phyloP scores from a whole-genome alignment of 2,329 filamentous ascomycete genomes.

The Colletotrichum sp. region DNA sequence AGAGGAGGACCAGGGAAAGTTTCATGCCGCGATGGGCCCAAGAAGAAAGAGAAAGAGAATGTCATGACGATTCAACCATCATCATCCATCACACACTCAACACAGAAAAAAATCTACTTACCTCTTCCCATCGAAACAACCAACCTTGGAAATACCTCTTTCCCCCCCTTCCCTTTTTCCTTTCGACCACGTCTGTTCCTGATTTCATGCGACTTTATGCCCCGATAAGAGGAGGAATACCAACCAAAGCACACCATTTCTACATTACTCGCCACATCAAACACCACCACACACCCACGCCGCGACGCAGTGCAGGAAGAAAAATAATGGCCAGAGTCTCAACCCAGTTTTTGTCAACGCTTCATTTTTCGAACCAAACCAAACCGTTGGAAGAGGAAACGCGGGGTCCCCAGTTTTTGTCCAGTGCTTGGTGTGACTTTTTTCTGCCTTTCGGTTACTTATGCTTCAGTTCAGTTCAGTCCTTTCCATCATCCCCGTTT shows the following conservation, averaged over 20 bases:
- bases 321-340: not conserved
- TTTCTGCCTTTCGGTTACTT: not conserved
- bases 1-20: not conserved
- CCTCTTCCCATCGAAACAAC: not conserved
- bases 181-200: not conserved
- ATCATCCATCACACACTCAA: not conserved
- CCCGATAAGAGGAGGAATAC: conserved; percentile 8
- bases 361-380: not conserved
- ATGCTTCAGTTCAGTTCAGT: not conserved
- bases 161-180: not conserved
- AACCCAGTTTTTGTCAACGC: not conserved
- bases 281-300: not conserved
- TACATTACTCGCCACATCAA: not conserved
- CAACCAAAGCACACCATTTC: not conserved
- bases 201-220: not conserved
- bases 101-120: not conserved
- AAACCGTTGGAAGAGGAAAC: conserved; percentile 1
- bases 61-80: not conserved
- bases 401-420: not conserved
- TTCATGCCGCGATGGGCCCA: not conserved
- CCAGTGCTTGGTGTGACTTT: not conserved
- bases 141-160: not conserved
- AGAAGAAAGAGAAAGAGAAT: not conserved
- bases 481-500: not conserved
- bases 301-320: not conserved